Evolutionary conservation across 2,329 filamentous ascomycete genomes (phyloP), one percentile per base, ranked within the genome.

Genomic region (Fusarium sp.): DNA sequence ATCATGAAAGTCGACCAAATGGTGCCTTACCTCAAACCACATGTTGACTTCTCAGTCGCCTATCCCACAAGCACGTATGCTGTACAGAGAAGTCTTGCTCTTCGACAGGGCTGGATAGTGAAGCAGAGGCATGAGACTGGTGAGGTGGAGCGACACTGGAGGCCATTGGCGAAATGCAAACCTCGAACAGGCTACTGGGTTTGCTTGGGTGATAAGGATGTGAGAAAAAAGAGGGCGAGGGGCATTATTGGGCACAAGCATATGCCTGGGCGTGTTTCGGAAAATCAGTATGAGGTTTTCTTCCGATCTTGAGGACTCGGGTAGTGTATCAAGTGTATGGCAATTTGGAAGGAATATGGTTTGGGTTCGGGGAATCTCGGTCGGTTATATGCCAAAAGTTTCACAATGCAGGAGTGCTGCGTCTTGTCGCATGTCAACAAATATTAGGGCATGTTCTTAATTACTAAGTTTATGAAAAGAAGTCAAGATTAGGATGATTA

Each of bases 101-200:
- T 63, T 7, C 52, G 28, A 8, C 49, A 58, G 8, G 66, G 69
- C 1, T 56, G 55, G 39, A 33, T 20, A 10, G 73, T 77, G 31
- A 72, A 77, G 39, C 71, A 76, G 35, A 67, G 60, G 31, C 70
- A 63, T 14, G 33, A 54, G 36, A 59, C 64, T 5, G 63, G 64
- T 9, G 63, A 70, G 17, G 39, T 58, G 14, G 78, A 80, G 38
- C 55, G 78, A 28, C 66, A 74, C 52, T 80, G 76, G 77, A 63
- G 76, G 24, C 63, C 62, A 18, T 35, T 79, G 28, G 26, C 51
- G 3, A 65, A 47, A 26, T 64, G 64, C 14, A 15, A 35, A n/a
- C 64, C 69, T 8, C 60, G 70, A 18, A 54, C 47, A 2, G 79
- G 79, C 9, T 80, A 80, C 36, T 80, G 79, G 77, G 58, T 80